Evolutionary conservation across 768 basidiomycete species (phyloP).

Genomic region (Mycena floridula): DNA sequence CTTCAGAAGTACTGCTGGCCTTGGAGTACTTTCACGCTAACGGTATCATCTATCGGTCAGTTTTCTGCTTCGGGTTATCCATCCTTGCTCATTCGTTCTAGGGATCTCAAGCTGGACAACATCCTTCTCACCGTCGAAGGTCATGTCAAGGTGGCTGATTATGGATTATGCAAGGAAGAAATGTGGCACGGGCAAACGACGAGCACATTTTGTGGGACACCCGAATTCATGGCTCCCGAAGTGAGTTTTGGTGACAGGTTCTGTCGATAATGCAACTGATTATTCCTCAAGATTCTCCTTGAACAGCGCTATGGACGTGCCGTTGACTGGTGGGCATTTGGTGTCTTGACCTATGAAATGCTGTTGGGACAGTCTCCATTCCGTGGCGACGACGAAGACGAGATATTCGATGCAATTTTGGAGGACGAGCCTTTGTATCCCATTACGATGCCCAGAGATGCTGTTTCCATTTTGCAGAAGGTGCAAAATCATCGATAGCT

Average conservation of each 20-base stretch:
- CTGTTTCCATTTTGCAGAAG: conserved; percentile 92
- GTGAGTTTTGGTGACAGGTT: conserved; percentile 34
- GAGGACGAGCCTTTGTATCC: conserved; percentile 98
- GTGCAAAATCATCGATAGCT: conserved; percentile 30
- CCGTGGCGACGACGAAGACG: conserved; percentile 98
- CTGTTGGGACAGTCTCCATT: conserved; percentile 97
- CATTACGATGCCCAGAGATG: conserved; percentile 98
- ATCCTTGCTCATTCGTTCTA: conserved; percentile 27
- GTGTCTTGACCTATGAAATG: conserved; percentile 99
- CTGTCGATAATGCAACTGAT: not conserved
- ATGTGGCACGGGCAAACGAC: conserved; percentile 98
- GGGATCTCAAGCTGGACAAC: conserved; percentile 97
- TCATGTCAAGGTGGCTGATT: conserved; percentile 98
- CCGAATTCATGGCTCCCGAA: conserved; percentile 99
- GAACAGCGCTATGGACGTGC: conserved; percentile 98
- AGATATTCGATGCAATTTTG: conserved; percentile 98
- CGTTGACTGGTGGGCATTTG: conserved; percentile 99
- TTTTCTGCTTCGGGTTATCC: conserved; percentile 4
- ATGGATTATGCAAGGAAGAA: conserved; percentile 98
- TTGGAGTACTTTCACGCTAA: conserved; percentile 97
- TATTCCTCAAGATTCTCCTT: conserved; percentile 74
- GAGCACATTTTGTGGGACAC: conserved; percentile 98
- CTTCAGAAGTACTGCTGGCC: conserved; percentile 91
- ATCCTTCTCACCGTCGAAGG: conserved; percentile 95
- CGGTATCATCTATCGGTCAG: conserved; percentile 97